Evolutionary conservation across 78 protist genomes (phyloP).

Genomic region (slime mould (Dictyostelium discoideum)): DNA sequence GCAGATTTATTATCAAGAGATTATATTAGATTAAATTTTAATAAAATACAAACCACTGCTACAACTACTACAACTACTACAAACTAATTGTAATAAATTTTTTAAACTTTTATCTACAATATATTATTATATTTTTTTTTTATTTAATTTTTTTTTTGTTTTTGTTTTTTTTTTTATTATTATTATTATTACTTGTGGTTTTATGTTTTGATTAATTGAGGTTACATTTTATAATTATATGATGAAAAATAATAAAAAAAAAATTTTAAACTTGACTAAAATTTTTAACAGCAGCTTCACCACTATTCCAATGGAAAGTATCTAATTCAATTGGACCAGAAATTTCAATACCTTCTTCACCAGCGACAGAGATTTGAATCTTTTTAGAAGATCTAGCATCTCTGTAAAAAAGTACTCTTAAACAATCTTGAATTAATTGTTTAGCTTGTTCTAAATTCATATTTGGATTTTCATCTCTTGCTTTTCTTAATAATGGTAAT

Average conservation of each 20-base stretch:
- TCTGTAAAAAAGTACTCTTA: conserved; percentile 94
- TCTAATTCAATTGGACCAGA: conserved; percentile 75
- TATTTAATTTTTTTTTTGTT: neutral
- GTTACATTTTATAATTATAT: neutral
- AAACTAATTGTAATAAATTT: neutral
- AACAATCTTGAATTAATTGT: conserved; percentile 79
- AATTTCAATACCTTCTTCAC: conserved; percentile 49
- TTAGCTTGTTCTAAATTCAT: conserved; percentile 83
- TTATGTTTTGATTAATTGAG: neutral
- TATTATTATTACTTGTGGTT: neutral
- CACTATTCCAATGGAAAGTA: conserved; percentile 71
- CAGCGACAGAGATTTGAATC: conserved; percentile 70
- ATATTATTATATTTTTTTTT: neutral
- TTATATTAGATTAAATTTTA: conserved; percentile 51
- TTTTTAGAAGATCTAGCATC: conserved; percentile 92
- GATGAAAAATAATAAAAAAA: neutral
- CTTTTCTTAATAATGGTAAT: conserved; percentile 85
- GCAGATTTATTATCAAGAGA: conserved; percentile 77
- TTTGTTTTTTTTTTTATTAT: neutral
- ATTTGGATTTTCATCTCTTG: conserved; percentile 47
- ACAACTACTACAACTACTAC: neutral
- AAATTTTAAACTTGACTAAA: conserved; percentile 46
- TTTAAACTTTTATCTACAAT: neutral
- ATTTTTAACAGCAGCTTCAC: conserved; percentile 75
- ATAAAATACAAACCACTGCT: neutral